These are phyloP conservation scores for Artemisia argyi DNA, from an alignment of 129 eudicot genomes.

Conservation along the genomic window DNA sequence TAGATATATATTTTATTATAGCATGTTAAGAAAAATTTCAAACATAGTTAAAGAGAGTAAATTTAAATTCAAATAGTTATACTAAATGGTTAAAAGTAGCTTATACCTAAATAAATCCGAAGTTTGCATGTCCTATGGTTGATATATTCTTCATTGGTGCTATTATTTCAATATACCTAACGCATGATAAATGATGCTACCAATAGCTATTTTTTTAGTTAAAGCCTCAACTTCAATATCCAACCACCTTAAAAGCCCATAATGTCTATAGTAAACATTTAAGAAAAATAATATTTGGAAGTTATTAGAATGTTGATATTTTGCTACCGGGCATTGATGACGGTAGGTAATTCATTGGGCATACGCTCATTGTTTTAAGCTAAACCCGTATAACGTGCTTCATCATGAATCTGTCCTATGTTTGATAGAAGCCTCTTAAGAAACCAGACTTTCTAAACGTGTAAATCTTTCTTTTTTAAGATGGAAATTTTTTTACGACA, in stretches of 20 bases:
- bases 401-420: no score
- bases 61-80: conserved; percentile 6
- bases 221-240: conserved; percentile 18
- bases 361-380: no score
- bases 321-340: background rate
- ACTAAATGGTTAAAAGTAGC: conserved; percentile 33
- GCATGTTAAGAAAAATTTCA: no score
- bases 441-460: no score
- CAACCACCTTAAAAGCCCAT: conserved; percentile 25
- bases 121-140: conserved; percentile 26
- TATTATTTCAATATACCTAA: conserved; percentile 39
- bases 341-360: background rate
- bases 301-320: background rate
- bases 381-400: no score
- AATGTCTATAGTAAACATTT: background rate
- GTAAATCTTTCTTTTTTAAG: no score
- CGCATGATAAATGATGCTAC: conserved; percentile 33
- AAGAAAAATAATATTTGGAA: no score
- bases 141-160: conserved; percentile 34
- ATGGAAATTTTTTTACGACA: no score
- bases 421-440: no score
- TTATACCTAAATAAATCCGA: conserved; percentile 33
- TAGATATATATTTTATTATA: no score
- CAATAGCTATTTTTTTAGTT: conserved; percentile 24
- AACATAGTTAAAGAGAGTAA: background rate